phyloP scores from a whole-genome alignment of 2,329 filamentous ascomycete genomes.

The Penicillium sp. region DNA sequence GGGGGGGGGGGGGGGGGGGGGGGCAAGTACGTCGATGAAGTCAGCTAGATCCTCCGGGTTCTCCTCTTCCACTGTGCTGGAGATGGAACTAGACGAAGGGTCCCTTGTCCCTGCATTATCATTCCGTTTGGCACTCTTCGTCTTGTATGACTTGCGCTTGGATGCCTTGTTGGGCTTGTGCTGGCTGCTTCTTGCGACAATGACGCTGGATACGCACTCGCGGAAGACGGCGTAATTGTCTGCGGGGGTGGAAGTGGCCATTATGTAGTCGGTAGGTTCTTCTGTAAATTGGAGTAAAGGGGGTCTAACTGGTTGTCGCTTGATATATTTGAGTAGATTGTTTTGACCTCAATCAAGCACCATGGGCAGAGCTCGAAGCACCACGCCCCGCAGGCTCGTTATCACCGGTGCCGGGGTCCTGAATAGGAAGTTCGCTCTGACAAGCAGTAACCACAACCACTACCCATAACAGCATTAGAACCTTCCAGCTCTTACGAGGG shows the following conservation, averaged over 20 bases:
- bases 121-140: conserved; percentile 22
- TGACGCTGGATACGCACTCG: conserved; percentile 72
- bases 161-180: conserved; percentile 52
- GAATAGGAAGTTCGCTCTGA: background rate
- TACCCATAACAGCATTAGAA: background rate
- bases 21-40: conserved; percentile 68
- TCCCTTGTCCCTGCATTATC: conserved; percentile 24
- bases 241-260: conserved; percentile 42
- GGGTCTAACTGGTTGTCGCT: background rate
- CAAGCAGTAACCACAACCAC: background rate
- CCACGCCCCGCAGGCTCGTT: background rate
- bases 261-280: conserved; percentile 22
- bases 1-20: too few relatives aligned
- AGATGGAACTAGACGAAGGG: background rate
- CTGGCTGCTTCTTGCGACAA: conserved; percentile 65
- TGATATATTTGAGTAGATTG: background rate
- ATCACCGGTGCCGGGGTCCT: background rate
- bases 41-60: conserved; percentile 74
- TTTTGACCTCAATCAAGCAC: background rate
- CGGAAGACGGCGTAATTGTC: conserved; percentile 71
- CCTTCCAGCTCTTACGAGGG: background rate
- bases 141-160: conserved; percentile 27
- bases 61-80: conserved; percentile 33
- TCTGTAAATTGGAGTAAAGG: background rate
- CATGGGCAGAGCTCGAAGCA: background rate